These are phyloP conservation scores for Ceratonia siliqua DNA, from an alignment of 306 rosid genomes.

Conservation along the genomic window DNA sequence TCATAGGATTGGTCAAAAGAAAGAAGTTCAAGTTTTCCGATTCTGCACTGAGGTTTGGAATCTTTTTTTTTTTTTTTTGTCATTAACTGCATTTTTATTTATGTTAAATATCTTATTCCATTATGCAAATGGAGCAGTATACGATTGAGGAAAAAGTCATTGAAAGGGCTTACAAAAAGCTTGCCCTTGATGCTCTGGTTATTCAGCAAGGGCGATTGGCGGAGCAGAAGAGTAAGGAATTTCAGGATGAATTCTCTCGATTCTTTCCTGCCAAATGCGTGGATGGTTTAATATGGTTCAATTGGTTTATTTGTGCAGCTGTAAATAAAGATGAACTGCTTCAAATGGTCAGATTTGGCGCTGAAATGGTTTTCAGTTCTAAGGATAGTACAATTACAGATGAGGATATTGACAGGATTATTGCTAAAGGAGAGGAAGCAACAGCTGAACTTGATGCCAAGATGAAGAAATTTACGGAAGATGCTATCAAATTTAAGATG, in stretches of 20 bases:
- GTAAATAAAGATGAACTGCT: slow-evolving; percentile 95
- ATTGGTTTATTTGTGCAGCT: slow-evolving; percentile 57
- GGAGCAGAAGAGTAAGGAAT: slow-evolving; percentile 95
- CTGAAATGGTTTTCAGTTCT: slow-evolving; percentile 99
- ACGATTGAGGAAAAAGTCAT: slow-evolving; percentile 97
- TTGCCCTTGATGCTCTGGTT: slow-evolving; percentile 98
- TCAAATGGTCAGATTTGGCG: slow-evolving; percentile 98
- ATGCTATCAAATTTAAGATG: slow-evolving; percentile 98
- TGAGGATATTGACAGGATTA: slow-evolving; percentile 95
- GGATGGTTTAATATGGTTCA: slow-evolving; percentile 9
- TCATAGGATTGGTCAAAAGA: slow-evolving; percentile 99
- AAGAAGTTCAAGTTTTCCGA: slow-evolving; percentile 98
- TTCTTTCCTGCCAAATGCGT: neutral
- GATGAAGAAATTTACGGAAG: slow-evolving; percentile 98
- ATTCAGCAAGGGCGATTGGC: slow-evolving; percentile 99
- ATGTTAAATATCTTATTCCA: slow-evolving; percentile 2
- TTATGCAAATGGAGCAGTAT: slow-evolving; percentile 53
- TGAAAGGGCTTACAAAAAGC: slow-evolving; percentile 99
- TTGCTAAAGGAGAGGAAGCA: slow-evolving; percentile 97
- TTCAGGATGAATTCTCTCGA: slow-evolving; percentile 17
- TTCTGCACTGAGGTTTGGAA: slow-evolving; percentile 99
- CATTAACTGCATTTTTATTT: neutral
- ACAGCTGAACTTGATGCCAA: slow-evolving; percentile 99
- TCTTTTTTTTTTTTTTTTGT: neutral
- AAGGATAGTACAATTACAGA: slow-evolving; percentile 95